A percentile compares a stretch with the other conserved stretches of the same genome.
Conservation (phyloP, 768 basidiomycete genomes). For the Naganishia antarctica region DNA sequence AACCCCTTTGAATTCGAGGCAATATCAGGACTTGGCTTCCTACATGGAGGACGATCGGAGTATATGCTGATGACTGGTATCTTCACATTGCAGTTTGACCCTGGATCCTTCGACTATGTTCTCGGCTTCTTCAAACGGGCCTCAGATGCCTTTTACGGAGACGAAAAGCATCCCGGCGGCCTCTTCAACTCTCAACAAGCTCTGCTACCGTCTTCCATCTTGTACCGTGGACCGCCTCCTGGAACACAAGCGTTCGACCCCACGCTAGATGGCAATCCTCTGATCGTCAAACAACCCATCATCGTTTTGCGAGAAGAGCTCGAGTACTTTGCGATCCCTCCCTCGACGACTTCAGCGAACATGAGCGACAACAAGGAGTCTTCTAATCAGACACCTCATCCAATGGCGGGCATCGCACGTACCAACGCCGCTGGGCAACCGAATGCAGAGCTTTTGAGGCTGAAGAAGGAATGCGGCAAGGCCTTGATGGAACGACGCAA, state of each 20-base stretch:
- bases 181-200: conserved; percentile 58
- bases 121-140: conserved; percentile 85
- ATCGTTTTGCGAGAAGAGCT: conserved; percentile 96
- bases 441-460: conserved; percentile 67
- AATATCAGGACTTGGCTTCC: too few species aligned
- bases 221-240: conserved; percentile 56
- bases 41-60: background rate
- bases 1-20: background rate
- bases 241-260: conserved; percentile 49
- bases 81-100: conserved; percentile 61
- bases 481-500: conserved; percentile 81
- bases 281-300: conserved; percentile 92
- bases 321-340: conserved; percentile 95
- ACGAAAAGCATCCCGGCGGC: conserved; percentile 60
- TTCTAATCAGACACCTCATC: background rate
- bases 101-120: conserved; percentile 90
- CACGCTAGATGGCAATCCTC: conserved; percentile 64
- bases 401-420: conserved; percentile 16
- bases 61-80: background rate
- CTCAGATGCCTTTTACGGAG: conserved; percentile 87
- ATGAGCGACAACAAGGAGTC: background rate
- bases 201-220: conserved; percentile 49
- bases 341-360: conserved; percentile 37
- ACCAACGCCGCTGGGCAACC: conserved; percentile 71
- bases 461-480: conserved; percentile 81